Conservation (phyloP, 208 protist genomes). For the Porcisia deanei region DNA sequence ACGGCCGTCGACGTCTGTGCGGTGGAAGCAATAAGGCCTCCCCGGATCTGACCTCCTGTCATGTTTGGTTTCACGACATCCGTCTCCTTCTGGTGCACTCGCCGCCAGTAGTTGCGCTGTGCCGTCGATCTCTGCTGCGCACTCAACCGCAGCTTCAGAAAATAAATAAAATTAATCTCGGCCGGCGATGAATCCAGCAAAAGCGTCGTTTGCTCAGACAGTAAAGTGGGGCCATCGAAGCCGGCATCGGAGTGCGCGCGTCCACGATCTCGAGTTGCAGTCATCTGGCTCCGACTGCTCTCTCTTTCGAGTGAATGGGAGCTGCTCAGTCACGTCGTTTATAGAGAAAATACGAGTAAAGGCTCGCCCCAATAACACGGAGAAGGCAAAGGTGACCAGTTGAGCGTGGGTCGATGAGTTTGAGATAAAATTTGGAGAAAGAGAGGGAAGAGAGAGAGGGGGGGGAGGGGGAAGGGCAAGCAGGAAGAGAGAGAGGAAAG, state of each 20-base stretch:
- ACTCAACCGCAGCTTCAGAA: constrained; percentile 60
- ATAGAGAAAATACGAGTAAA: too few species aligned
- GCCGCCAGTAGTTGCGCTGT: constrained; percentile 69
- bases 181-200: constrained; percentile 43
- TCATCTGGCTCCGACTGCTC: neutral
- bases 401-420: too few species aligned
- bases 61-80: neutral
- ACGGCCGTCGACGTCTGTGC: neutral
- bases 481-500: neutral
- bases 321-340: too few species aligned
- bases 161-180: constrained; percentile 72
- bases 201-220: constrained; percentile 68
- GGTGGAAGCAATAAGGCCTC: constrained; percentile 1
- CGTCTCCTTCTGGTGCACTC: constrained; percentile 8
- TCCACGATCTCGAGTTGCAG: neutral
- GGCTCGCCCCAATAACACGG: too few species aligned
- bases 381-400: too few species aligned
- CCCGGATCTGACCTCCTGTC: neutral
- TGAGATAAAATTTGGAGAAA: neutral
- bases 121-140: constrained; percentile 63
- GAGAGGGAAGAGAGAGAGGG: neutral
- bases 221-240: constrained; percentile 51
- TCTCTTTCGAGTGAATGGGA: neutral
- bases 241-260: constrained; percentile 2
- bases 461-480: too few species aligned